phyloP scores from a whole-genome alignment of 2,329 filamentous ascomycete genomes.

The Sclerotinia borealis region DNA sequence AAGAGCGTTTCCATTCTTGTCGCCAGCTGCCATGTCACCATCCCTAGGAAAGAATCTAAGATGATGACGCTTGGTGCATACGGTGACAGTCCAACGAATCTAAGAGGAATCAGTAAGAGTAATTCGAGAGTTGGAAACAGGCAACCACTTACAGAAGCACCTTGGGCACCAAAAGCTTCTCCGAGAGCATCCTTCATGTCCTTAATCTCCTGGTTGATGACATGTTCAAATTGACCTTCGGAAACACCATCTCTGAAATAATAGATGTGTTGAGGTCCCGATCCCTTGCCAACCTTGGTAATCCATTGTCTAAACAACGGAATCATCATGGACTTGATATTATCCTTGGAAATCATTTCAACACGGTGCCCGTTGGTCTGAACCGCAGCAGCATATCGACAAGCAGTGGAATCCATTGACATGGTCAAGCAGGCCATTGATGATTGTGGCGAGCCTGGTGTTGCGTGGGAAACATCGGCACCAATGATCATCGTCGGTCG shows the following conservation, averaged over 20 bases:
- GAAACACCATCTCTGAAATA: constrained; percentile 93
- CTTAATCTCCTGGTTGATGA: constrained; percentile 70
- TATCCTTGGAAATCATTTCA: constrained; percentile 68
- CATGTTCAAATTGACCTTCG: constrained; percentile 76
- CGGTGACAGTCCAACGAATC: constrained; percentile 70
- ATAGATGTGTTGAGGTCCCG: constrained; percentile 65
- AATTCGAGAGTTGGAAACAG: neutral
- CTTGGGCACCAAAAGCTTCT: constrained; percentile 31
- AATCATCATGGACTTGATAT: constrained; percentile 60
- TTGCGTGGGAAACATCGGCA: constrained; percentile 81
- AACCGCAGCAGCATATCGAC: constrained; percentile 71
- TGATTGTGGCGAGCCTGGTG: constrained; percentile 57
- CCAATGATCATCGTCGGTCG: constrained; percentile 73
- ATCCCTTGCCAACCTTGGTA: constrained; percentile 44
- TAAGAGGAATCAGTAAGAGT: constrained; percentile 14
- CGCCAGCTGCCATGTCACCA: constrained; percentile 43
- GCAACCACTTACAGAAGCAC: constrained; percentile 23
- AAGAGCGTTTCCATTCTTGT: constrained; percentile 74
- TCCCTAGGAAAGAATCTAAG: constrained; percentile 80
- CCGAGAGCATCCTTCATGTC: constrained; percentile 60
- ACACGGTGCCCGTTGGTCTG: constrained; percentile 77
- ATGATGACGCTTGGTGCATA: constrained; percentile 92
- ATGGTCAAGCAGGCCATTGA: constrained; percentile 88
- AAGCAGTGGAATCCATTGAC: constrained; percentile 64
- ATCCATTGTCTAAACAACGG: constrained; percentile 62